A percentile compares a stretch with the other conserved stretches of the same genome.
Evolutionary conservation across 345 rosid species (phyloP).

Genomic region (Hibiscus trionum): DNA sequence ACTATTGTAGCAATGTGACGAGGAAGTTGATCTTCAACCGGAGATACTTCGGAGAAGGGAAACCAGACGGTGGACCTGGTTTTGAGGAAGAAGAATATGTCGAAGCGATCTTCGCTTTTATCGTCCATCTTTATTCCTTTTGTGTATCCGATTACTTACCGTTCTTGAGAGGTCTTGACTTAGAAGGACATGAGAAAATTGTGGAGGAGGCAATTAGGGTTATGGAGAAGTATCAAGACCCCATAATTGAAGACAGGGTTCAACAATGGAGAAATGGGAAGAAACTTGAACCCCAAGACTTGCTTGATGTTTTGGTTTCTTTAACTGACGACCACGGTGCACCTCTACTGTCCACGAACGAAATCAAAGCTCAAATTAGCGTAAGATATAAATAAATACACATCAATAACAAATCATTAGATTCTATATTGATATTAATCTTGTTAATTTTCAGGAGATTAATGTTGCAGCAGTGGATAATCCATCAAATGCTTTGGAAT

Average conservation of each 20-base stretch:
- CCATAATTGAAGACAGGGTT: too few relatives aligned
- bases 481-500: neutral
- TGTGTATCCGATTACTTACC: neutral
- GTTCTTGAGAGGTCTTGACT: neutral
- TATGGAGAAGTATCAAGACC: too few relatives aligned
- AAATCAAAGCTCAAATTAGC: neutral
- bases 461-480: neutral
- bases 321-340: neutral
- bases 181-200: neutral
- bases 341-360: neutral
- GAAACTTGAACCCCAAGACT: too few relatives aligned
- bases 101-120: neutral
- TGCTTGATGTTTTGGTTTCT: too few relatives aligned
- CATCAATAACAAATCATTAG: too few relatives aligned
- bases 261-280: too few relatives aligned
- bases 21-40: neutral
- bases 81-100: neutral
- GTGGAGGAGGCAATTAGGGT: neutral
- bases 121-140: neutral
- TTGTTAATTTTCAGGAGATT: conserved; percentile 21
- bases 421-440: too few relatives aligned
- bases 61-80: neutral
- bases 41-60: neutral
- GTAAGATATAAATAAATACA: too few relatives aligned
- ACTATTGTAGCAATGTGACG: neutral